Conservation (phyloP, 345 rosid genomes). For the Camelina neglecta region DNA sequence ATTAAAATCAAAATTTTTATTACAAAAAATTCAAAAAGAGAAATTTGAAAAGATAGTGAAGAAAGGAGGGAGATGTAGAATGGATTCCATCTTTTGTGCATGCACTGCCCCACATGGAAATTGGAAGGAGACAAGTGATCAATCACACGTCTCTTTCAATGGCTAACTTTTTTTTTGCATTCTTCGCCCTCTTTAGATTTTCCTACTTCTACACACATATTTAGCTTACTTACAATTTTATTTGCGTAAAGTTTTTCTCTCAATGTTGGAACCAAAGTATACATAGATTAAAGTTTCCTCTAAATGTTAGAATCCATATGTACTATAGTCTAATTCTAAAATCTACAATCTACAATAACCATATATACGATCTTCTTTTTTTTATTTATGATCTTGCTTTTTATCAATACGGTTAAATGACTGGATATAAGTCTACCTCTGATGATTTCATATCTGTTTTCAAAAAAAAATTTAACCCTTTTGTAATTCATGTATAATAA, state of each 20-base stretch:
- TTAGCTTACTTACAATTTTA: constrained; percentile 26
- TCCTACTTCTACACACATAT: constrained; percentile 32
- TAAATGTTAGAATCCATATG: neutral
- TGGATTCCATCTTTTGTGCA: constrained; percentile 75
- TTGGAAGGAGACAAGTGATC: constrained; percentile 62
- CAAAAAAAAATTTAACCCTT: neutral
- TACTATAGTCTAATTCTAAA: neutral
- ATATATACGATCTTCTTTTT: neutral
- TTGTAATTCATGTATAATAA: neutral
- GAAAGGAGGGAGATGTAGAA: constrained; percentile 52
- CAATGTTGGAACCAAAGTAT: constrained; percentile 8
- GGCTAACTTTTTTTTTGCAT: constrained; percentile 44
- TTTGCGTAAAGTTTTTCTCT: constrained; percentile 27
- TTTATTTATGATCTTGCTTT: neutral
- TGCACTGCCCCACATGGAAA: constrained; percentile 77
- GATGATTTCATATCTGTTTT: neutral
- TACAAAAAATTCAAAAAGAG: constrained; percentile 5
- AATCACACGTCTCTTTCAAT: constrained; percentile 64
- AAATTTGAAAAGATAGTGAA: constrained; percentile 55
- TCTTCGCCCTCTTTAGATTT: constrained; percentile 29
- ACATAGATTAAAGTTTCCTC: neutral
- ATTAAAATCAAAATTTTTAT: neutral
- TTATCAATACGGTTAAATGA: neutral
- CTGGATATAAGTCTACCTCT: neutral
- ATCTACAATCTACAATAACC: neutral